These are phyloP conservation scores for Tricholoma sp. DNA, from an alignment of 768 basidiomycete species.

Conservation along the genomic window DNA sequence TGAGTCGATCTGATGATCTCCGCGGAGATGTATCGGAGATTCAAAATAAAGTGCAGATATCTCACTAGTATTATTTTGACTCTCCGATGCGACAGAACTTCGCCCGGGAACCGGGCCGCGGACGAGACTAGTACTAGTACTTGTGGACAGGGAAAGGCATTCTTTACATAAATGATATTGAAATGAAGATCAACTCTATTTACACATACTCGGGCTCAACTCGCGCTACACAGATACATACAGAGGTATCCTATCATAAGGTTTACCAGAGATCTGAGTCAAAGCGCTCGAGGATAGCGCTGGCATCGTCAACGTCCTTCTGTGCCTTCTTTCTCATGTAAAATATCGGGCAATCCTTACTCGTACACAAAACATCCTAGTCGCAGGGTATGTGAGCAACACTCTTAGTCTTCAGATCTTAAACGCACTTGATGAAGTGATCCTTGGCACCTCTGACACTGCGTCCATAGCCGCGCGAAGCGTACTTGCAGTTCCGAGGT, in stretches of 20 bases:
- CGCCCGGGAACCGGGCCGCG: too few relatives aligned
- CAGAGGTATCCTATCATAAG: not conserved
- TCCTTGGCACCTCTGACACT: conserved; percentile 98
- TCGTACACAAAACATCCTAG: conserved; percentile 93
- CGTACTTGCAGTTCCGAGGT: conserved; percentile 83
- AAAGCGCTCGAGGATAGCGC: conserved; percentile 77
- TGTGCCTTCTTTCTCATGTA: conserved; percentile 99
- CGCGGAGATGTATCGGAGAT: too few relatives aligned
- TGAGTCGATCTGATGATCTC: too few relatives aligned
- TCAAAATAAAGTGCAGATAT: too few relatives aligned
- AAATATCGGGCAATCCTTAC: conserved; percentile 97
- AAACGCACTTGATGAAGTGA: conserved; percentile 82
- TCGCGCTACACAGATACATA: too few relatives aligned
- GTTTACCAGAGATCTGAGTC: conserved; percentile 66
- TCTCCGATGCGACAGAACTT: too few relatives aligned
- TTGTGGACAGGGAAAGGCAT: too few relatives aligned
- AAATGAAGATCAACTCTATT: too few relatives aligned
- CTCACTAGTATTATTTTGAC: too few relatives aligned
- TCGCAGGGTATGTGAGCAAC: not conserved
- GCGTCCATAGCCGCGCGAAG: conserved; percentile 95
- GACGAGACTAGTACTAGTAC: too few relatives aligned
- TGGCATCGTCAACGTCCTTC: conserved; percentile 92
- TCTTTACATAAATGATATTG: too few relatives aligned
- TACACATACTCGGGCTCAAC: too few relatives aligned
- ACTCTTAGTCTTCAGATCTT: not conserved